phyloP scores from a whole-genome alignment of 228 moss, liverwort and hornwort genomes.

The Sphagnum fallax region DNA sequence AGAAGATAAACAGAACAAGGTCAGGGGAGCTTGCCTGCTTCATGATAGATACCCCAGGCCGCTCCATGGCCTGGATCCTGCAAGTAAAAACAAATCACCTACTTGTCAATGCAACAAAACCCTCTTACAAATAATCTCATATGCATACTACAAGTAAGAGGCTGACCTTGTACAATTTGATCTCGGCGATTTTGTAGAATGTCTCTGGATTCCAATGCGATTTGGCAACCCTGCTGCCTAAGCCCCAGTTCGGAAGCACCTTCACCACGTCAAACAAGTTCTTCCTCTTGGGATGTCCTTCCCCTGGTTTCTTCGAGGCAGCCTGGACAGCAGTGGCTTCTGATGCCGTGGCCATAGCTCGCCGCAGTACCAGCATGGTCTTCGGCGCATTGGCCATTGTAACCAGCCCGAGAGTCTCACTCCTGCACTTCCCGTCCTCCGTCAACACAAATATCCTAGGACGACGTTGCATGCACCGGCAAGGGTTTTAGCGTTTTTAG shows the following conservation, averaged over 20 bases:
- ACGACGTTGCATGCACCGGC: too few relatives aligned
- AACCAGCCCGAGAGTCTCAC: too few relatives aligned
- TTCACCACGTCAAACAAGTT: slow-evolving; percentile 67
- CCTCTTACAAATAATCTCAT: too few relatives aligned
- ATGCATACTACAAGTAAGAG: too few relatives aligned
- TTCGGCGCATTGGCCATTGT: too few relatives aligned
- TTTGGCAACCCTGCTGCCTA: slow-evolving; percentile 65
- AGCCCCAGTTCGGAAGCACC: slow-evolving; percentile 66
- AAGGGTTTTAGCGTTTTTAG: too few relatives aligned
- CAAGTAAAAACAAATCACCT: neutral
- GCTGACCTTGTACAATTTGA: slow-evolving; percentile 58
- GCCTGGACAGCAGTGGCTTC: slow-evolving; percentile 1
- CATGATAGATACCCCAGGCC: slow-evolving; percentile 79
- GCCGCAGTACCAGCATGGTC: slow-evolving; percentile 14
- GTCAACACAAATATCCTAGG: too few relatives aligned
- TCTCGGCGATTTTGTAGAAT: slow-evolving; percentile 53
- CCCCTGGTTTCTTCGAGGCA: slow-evolving; percentile 11
- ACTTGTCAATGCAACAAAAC: too few relatives aligned
- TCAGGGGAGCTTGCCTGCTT: slow-evolving; percentile 34
- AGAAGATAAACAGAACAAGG: neutral
- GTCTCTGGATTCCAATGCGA: slow-evolving; percentile 65
- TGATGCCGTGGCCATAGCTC: slow-evolving; percentile 17
- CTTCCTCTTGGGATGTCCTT: slow-evolving; percentile 39
- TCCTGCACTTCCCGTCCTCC: too few relatives aligned
- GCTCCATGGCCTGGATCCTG: slow-evolving; percentile 74